Evolutionary conservation across 1,284 basidiomycete genomes (phyloP).

Genomic region (Puccinia polysora): DNA sequence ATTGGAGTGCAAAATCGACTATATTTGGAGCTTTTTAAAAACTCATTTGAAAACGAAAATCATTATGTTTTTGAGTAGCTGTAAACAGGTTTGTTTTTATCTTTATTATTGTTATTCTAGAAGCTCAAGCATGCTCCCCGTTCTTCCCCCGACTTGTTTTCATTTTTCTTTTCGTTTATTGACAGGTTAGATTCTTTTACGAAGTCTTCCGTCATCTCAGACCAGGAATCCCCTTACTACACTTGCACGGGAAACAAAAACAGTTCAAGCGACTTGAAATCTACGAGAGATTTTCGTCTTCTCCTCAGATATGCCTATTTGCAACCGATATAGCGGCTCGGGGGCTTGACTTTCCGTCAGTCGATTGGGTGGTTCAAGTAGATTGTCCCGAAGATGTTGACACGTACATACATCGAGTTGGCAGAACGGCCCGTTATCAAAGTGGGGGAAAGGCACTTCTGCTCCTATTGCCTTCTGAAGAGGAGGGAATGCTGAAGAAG

Average conservation of each 20-base stretch:
- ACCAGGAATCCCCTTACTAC: conserved; percentile 82
- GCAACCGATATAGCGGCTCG: conserved; percentile 97
- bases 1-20: conserved; percentile 82
- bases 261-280: conserved; percentile 78
- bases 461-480: conserved; percentile 81
- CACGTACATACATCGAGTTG: conserved; percentile 95
- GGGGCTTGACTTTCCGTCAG: conserved; percentile 90
- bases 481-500: conserved; percentile 74
- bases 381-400: conserved; percentile 98
- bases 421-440: conserved; percentile 88
- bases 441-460: conserved; percentile 80
- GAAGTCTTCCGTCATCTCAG: conserved; percentile 93
- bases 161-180: not conserved
- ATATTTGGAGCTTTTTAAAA: conserved; percentile 92
- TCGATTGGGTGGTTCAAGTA: conserved; percentile 97
- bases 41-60: conserved; percentile 86
- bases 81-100: conserved; percentile 66
- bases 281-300: conserved; percentile 73
- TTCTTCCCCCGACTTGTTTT: not conserved
- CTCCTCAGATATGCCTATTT: conserved; percentile 74
- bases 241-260: conserved; percentile 95
- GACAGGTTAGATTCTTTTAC: conserved; percentile 81
- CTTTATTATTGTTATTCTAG: not conserved
- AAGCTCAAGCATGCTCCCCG: not conserved
- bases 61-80: conserved; percentile 88